Base-by-base conservation (phyloP, 805 yeast species). In the Schwanniomyces yamadae region DNA sequence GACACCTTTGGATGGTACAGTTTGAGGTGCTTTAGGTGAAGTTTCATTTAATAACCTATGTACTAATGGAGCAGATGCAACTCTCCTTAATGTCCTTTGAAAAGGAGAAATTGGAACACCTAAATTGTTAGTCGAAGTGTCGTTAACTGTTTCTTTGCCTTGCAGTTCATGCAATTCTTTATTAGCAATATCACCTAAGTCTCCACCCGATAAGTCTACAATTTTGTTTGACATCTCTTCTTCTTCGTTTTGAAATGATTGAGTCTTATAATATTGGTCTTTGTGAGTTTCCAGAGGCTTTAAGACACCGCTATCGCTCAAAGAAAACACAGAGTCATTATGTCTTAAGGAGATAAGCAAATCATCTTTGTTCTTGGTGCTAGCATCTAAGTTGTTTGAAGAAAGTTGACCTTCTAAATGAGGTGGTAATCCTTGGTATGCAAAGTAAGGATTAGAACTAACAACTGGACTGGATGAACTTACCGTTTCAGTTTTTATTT, bases 21-120 rank as follows among this genome's bases (percentile, higher is more conserved):
- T 55, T 52, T 35, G 29, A 29, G 39, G 36, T 28, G 39, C 24
- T 14, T 34, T 38, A 11, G 41, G 37, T 9, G 31, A 40, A 13
- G 43, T 34, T 9, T 51, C 66, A 39, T 48, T 49, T 40, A 66
- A 42, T n/a, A 64, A 39, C 4, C 66, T 40, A 41, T 59, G 61
- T 12, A 67, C 84, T 37, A 83, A 67, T 8, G 95, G 95, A 1
- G 93, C 95, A 0, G 95, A 86, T 0, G 95, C 90, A 1, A 84
- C 95, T 42, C 95, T 69, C 41, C 93, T 66, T 16, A 85, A 61
- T 14, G 69, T 66, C 27, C 66, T 60, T 14, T 63, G 72, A 25
- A 71, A 50, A 1, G 63, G 57, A 9, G 56, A 41, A 7, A 44
- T 25, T 1, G 47, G 50, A 4, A 46, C 28, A 23, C 13, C 18